Percentiles rank a stretch among this genome's conserved stretches.
Conservation (phyloP, 108 stramenopile species). For the Pseudonitzschia delicatissima region DNA sequence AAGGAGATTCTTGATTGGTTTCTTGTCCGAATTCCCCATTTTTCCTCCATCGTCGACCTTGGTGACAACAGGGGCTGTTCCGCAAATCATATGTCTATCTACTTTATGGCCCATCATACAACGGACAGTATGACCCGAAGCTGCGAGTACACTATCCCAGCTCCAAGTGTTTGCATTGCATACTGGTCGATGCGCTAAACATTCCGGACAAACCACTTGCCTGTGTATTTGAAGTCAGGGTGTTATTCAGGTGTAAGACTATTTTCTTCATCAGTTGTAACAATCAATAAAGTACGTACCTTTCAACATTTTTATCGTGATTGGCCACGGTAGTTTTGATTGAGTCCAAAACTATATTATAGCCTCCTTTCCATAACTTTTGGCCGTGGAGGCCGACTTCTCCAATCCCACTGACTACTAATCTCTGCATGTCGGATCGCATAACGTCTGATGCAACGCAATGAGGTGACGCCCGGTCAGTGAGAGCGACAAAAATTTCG, state of each 20-base stretch:
- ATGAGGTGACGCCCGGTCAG: conserved; percentile 54
- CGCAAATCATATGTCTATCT: conserved; percentile 40
- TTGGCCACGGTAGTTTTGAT: conserved; percentile 45
- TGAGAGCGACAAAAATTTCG: conserved; percentile 66
- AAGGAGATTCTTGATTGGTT: conserved; percentile 45
- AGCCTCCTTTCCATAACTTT: conserved; percentile 75
- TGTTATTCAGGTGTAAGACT: no score
- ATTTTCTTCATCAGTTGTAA: no score
- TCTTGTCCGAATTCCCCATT: conserved; percentile 24
- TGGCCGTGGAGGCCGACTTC: conserved; percentile 60
- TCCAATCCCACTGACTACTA: conserved; percentile 73
- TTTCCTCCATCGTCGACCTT: conserved; percentile 4
- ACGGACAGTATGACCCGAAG: conserved; percentile 35
- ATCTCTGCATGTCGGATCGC: conserved; percentile 62
- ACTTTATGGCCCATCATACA: conserved; percentile 51
- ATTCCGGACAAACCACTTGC: conserved; percentile 75
- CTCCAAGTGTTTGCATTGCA: conserved; percentile 52
- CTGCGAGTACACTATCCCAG: conserved; percentile 46
- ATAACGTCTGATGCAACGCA: conserved; percentile 74
- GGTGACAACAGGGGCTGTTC: conserved; percentile 17
- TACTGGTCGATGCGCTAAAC: conserved; percentile 54
- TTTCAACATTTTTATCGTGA: conserved; percentile 50
- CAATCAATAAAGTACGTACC: no score
- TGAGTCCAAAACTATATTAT: conserved; percentile 56
- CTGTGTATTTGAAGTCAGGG: no score